Percentiles rank a stretch among this genome's conserved stretches.
Conservation (phyloP, 768 basidiomycete genomes). For the Dentipellis fragilis region DNA sequence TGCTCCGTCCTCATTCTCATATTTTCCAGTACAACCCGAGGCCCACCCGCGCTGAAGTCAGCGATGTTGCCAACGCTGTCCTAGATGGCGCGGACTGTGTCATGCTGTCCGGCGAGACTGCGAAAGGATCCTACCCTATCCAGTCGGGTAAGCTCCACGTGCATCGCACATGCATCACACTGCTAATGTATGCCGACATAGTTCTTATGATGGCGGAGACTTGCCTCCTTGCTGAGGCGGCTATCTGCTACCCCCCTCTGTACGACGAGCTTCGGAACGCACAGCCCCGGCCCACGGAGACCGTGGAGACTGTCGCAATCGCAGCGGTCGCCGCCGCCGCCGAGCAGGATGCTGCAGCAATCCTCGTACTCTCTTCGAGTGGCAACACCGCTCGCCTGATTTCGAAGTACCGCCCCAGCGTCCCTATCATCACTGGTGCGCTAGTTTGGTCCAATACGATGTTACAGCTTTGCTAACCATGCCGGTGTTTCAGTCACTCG, state of each 20-base stretch:
- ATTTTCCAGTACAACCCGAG: conserved; percentile 84
- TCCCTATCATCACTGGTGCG: conserved; percentile 91
- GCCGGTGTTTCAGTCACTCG: conserved; percentile 62
- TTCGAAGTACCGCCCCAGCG: conserved; percentile 90
- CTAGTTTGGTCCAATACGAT: conserved; percentile 1
- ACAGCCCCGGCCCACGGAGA: conserved; percentile 83
- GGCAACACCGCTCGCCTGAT: conserved; percentile 93
- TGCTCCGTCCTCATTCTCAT: neutral
- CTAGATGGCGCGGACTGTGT: conserved; percentile 99
- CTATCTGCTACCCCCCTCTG: conserved; percentile 90
- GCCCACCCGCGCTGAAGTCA: conserved; percentile 97
- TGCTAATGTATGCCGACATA: conserved; percentile 17
- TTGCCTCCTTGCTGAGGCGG: conserved; percentile 89
- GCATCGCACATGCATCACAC: neutral
- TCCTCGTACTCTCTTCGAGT: conserved; percentile 92
- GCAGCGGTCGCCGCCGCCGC: conserved; percentile 92
- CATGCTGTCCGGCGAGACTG: conserved; percentile 99
- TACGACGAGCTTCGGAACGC: conserved; percentile 80
- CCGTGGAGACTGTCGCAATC: conserved; percentile 91
- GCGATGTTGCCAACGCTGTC: conserved; percentile 98
- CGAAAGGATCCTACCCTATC: conserved; percentile 94
- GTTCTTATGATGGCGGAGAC: conserved; percentile 99
- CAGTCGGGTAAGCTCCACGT: conserved; percentile 61
- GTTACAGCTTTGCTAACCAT: neutral
- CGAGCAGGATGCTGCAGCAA: conserved; percentile 92